Evolutionary conservation across 2,329 filamentous ascomycete species (phyloP).

Genomic region (Talaromyces amestolkiae): DNA sequence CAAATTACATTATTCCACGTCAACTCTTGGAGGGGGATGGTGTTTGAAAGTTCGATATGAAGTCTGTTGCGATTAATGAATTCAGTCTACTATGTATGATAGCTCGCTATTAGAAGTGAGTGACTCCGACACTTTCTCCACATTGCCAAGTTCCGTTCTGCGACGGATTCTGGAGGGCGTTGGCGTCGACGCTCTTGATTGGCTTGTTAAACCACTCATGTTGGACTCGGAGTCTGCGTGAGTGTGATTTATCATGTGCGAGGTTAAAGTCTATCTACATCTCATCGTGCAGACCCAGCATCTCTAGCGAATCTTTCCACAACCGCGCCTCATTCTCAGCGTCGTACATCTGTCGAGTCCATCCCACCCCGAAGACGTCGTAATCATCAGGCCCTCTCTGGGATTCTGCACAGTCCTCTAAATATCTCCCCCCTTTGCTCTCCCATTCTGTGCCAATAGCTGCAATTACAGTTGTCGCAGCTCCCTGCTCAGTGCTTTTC

Average conservation of each 20-base stretch:
- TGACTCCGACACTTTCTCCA: too few species aligned
- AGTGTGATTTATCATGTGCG: background rate
- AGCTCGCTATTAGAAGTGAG: too few species aligned
- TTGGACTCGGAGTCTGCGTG: background rate
- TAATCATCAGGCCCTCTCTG: slow-evolving; percentile 11
- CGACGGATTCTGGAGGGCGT: too few species aligned
- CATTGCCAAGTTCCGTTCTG: too few species aligned
- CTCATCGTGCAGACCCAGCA: slow-evolving; percentile 20
- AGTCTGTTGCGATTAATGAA: too few species aligned
- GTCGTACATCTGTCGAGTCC: slow-evolving; percentile 24
- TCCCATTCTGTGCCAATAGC: slow-evolving; percentile 31
- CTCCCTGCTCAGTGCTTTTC: slow-evolving; percentile 36
- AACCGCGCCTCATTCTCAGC: slow-evolving; percentile 29
- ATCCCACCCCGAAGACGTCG: slow-evolving; percentile 8
- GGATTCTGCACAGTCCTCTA: slow-evolving; percentile 24
- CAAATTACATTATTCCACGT: too few species aligned
- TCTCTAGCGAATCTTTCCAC: slow-evolving; percentile 31
- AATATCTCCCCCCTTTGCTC: slow-evolving; percentile 33
- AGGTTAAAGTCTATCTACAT: background rate
- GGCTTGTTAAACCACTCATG: background rate
- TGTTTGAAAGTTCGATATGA: too few species aligned
- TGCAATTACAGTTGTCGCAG: slow-evolving; percentile 36
- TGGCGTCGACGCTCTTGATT: background rate
- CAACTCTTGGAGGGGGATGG: too few species aligned
- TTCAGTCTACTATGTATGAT: too few species aligned